These are phyloP conservation scores for Piedraia hortae DNA, from an alignment of 2,329 filamentous ascomycete species.

Conservation along the genomic window DNA sequence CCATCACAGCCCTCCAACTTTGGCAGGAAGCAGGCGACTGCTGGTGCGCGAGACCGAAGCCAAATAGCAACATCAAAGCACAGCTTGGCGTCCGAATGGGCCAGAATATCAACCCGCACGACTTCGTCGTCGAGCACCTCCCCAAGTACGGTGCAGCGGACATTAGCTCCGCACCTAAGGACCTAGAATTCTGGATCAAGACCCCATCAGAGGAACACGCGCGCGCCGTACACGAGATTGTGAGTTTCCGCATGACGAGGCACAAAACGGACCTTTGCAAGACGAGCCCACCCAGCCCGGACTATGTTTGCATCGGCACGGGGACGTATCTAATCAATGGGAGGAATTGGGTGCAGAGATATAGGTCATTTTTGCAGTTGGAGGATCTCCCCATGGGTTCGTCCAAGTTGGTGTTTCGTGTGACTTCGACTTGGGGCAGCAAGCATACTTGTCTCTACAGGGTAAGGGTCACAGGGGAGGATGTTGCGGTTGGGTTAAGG, in stretches of 20 bases:
- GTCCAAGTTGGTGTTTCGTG: slow-evolving; percentile 14
- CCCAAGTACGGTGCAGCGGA: slow-evolving; percentile 15
- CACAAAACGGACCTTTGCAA: slow-evolving; percentile 1
- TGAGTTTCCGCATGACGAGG: slow-evolving; percentile 2
- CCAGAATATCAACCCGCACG: slow-evolving; percentile 13
- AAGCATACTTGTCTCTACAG: slow-evolving; percentile 21
- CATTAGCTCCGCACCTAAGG: slow-evolving; percentile 15
- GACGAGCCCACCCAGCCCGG: slow-evolving; percentile 3
- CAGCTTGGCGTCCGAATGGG: slow-evolving; percentile 30
- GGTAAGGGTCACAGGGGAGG: slow-evolving; percentile 17
- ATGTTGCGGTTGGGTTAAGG: too few relatives aligned
- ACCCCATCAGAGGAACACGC: slow-evolving; percentile 5
- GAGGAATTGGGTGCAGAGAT: slow-evolving; percentile 16
- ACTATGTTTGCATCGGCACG: slow-evolving; percentile 14
- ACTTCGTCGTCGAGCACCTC: slow-evolving; percentile 21
- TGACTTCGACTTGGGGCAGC: slow-evolving; percentile 18
- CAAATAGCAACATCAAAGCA: slow-evolving; percentile 24
- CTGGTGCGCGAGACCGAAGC: slow-evolving; percentile 38
- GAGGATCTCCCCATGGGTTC: slow-evolving; percentile 5
- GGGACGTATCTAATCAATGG: slow-evolving; percentile 17
- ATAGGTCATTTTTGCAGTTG: slow-evolving; percentile 11
- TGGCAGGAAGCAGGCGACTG: slow-evolving; percentile 69
- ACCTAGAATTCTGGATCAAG: slow-evolving; percentile 20
- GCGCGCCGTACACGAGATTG: slow-evolving; percentile 2
- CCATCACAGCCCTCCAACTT: slow-evolving; percentile 26